Base-by-base conservation (phyloP, 768 basidiomycete species). In the Trametes meyenii region DNA sequence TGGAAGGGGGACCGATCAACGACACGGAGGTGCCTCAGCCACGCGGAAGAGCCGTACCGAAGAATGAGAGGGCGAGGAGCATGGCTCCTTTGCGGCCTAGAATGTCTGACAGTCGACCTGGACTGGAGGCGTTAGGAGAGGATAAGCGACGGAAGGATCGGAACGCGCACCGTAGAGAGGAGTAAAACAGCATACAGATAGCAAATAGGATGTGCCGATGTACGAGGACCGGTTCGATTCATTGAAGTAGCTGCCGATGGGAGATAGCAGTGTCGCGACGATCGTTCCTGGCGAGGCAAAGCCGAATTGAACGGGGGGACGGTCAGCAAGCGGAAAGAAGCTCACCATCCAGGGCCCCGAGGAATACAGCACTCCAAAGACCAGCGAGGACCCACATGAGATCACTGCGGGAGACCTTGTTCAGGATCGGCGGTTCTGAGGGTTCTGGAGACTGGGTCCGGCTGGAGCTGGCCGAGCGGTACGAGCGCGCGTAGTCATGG, bases 181-280 rank as follows among this genome's bases (percentile, higher is more conserved):
- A 21, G 94, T 94, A 73, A 95, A 94, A 76, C 91, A 94, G 70
- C 93, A 94, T 42, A 94, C 85, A 55, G 90, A 92, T 46, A 95
- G 79, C 65, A 96, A 77, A 77, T 95, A 95, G 13, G 92, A 83
- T 13, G 93, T 94, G 35, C 92, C 95, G 60, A 97, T 87, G 74
- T 96, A 95, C 1, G 90, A 90, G 14, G 92, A 83, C 65, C 90
- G 85, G 69, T 88, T 85, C 38, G 87, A 88, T 72, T 88, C 88
- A 69, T 86, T 80, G 75, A 93, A 95, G 70, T 90, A 83, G 70
- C 89, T 92, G 55, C 92, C 93, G 65, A 95, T 94, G 58, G 92
- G 89, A 43, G 88, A 84, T 60, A 92, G 77, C 51, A 95, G 81
- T 1, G 93, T 95, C 26, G 92, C 93, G 61, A 94, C 92, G 67